These are phyloP conservation scores for Eucalyptus polyanthemos DNA, from an alignment of 345 rosid genomes.

Conservation along the genomic window DNA sequence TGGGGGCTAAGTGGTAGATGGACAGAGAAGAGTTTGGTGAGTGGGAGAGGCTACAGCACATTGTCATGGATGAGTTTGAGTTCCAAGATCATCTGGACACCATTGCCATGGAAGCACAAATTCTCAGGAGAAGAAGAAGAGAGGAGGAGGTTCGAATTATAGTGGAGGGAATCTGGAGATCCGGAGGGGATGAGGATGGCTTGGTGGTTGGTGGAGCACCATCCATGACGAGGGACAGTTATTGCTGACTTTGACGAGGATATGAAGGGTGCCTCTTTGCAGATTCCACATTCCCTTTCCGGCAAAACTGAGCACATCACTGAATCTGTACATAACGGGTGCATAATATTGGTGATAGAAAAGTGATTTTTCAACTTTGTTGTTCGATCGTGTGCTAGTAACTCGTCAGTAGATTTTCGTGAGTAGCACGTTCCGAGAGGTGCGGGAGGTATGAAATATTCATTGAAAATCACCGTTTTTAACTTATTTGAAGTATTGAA, in stretches of 20 bases:
- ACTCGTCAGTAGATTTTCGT: too few relatives aligned
- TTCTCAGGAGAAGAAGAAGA: not conserved
- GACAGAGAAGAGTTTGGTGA: not conserved
- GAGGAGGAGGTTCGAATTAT: not conserved
- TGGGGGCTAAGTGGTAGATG: not conserved
- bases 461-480: not conserved
- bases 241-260: not conserved
- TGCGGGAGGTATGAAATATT: not conserved
- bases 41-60: not conserved
- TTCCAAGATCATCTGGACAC: not conserved
- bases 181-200: not conserved
- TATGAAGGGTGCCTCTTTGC: not conserved
- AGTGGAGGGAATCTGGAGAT: not conserved
- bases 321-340: not conserved
- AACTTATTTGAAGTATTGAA: not conserved
- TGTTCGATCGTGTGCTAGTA: too few relatives aligned
- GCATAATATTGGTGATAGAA: not conserved
- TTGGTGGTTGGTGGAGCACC: not conserved
- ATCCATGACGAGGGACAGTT: not conserved
- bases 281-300: not conserved
- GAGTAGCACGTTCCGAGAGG: too few relatives aligned
- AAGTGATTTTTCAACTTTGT: not conserved
- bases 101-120: not conserved
- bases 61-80: not conserved
- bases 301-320: not conserved